Base-by-base conservation (phyloP, 495 filamentous ascomycete genomes). In the Neurospora hispaniola region DNA sequence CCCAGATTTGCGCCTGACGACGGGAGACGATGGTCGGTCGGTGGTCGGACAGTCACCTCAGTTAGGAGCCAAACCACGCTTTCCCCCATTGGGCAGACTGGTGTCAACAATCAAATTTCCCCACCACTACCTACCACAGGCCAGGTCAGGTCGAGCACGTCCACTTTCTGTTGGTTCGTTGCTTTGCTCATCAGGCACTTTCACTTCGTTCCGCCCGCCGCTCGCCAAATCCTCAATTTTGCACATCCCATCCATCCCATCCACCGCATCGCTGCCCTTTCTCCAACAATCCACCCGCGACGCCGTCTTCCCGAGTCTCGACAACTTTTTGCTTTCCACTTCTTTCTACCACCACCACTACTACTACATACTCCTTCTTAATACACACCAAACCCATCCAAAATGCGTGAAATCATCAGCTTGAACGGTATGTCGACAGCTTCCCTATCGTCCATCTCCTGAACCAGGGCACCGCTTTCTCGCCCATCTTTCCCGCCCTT, bases 401-500 rank as follows among this genome's bases (percentile, higher is more conserved):
- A 87, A 82, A 98, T 98, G 95, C 94, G 95, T 91, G 95, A 98
- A 89, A 94, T 98, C 82, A 97, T 98, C 83, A 94, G 92, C 85
- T 90, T 98, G 90, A 97, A 98, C 89, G 95, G 95, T 98, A 90
- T 79, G 93, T 86, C 84, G 71, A 66, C 73, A 75, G 62, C 35
- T 71, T 27, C n/a, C 73, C 59, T 35, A 59, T 41, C 35, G 20
- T 46, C 48, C 43, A 46, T 38, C 39, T 35, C 18, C 54, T 66
- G 54, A 31, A 31, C 35, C 54, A 39, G 5, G 35, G 35, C 35
- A 54, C 54, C 27, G 20, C 27, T 66, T 66, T 35, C 27, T 35
- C 27, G 54, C 54, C 54, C 54, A 18, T 0, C 54, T 66, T 35
- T 66, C 3, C 54, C 54, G 27, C 54, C 54, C 27, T 35, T 38